Evolutionary conservation across 257 asterid species (phyloP).

Genomic region (Pogostemon cablin): DNA sequence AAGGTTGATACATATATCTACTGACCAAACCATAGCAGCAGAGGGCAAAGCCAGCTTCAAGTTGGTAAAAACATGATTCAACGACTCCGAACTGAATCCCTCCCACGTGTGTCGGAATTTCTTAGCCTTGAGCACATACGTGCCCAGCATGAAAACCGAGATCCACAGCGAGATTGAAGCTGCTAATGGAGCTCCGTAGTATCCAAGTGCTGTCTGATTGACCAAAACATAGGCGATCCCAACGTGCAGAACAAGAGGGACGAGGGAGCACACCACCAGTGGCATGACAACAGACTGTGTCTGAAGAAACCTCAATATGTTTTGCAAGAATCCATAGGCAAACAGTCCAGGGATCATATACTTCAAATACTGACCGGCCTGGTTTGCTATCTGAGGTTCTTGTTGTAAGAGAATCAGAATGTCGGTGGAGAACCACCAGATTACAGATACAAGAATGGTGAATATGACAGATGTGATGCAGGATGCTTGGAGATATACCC

Average conservation of each 20-base stretch:
- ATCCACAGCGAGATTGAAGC: slow-evolving; percentile 71
- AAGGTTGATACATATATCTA: not conserved
- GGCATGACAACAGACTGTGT: slow-evolving; percentile 63
- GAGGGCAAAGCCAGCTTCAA: slow-evolving; percentile 70
- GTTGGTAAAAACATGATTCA: slow-evolving; percentile 31
- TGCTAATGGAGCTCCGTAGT: slow-evolving; percentile 62
- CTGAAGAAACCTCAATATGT: slow-evolving; percentile 70
- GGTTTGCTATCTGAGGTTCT: slow-evolving; percentile 55
- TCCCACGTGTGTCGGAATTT: slow-evolving; percentile 53
- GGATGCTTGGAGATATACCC: slow-evolving; percentile 72
- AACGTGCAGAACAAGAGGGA: slow-evolving; percentile 53
- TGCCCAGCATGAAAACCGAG: slow-evolving; percentile 46
- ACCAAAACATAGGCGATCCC: slow-evolving; percentile 59
- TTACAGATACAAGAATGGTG: slow-evolving; percentile 39
- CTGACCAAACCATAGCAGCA: slow-evolving; percentile 83
- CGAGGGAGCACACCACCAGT: slow-evolving; percentile 53
- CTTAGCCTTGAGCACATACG: slow-evolving; percentile 44
- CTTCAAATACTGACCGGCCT: slow-evolving; percentile 62
- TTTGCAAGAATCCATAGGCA: slow-evolving; percentile 67
- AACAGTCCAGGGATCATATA: slow-evolving; percentile 68
- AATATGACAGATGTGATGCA: slow-evolving; percentile 55
- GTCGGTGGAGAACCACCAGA: slow-evolving; percentile 67
- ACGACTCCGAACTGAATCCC: slow-evolving; percentile 53
- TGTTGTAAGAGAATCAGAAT: slow-evolving; percentile 54
- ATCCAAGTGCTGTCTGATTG: slow-evolving; percentile 49